Evolutionary conservation across 116 monocot species (phyloP).

Genomic region (Cymodocea nodosa): DNA sequence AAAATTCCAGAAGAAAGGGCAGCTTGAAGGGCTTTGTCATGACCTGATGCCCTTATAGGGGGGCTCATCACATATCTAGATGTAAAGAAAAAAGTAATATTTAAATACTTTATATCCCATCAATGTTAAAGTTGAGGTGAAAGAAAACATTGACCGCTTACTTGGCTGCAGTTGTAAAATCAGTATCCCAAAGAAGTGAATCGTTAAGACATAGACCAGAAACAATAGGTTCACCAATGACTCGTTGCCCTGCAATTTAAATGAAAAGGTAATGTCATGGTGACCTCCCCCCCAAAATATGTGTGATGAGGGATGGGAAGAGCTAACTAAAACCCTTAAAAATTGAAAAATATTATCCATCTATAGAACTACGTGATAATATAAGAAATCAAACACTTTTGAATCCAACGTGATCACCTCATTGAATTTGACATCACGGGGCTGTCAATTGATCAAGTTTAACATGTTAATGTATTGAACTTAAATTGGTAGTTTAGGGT

Average conservation of each 20-base stretch:
- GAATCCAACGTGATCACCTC: too few relatives aligned
- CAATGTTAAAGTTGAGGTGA: not conserved
- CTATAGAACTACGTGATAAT: too few relatives aligned
- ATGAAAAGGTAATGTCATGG: too few relatives aligned
- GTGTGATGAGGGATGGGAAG: too few relatives aligned
- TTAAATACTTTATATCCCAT: not conserved
- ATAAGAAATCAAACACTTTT: too few relatives aligned
- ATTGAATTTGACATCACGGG: too few relatives aligned
- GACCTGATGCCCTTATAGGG: slow-evolving; percentile 79
- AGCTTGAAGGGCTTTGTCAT: slow-evolving; percentile 79
- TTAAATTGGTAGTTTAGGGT: too few relatives aligned
- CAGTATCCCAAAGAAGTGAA: slow-evolving; percentile 88
- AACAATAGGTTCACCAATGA: slow-evolving; percentile 94
- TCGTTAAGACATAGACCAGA: slow-evolving; percentile 87
- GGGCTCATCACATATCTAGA: slow-evolving; percentile 97
- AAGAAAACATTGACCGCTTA: slow-evolving; percentile 11
- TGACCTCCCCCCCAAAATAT: too few relatives aligned
- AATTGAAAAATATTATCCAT: too few relatives aligned
- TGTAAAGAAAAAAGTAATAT: not conserved
- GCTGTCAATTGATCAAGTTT: too few relatives aligned
- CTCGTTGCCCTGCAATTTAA: slow-evolving; percentile 61
- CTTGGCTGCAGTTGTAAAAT: slow-evolving; percentile 87
- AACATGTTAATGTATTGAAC: too few relatives aligned
- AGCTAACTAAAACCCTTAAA: too few relatives aligned
- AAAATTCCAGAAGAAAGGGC: slow-evolving; percentile 84